Percentiles rank a stretch among this genome's conserved stretches.
Conservation (phyloP, 2,329 filamentous ascomycete genomes). For the Aspergillus tubingensis region DNA sequence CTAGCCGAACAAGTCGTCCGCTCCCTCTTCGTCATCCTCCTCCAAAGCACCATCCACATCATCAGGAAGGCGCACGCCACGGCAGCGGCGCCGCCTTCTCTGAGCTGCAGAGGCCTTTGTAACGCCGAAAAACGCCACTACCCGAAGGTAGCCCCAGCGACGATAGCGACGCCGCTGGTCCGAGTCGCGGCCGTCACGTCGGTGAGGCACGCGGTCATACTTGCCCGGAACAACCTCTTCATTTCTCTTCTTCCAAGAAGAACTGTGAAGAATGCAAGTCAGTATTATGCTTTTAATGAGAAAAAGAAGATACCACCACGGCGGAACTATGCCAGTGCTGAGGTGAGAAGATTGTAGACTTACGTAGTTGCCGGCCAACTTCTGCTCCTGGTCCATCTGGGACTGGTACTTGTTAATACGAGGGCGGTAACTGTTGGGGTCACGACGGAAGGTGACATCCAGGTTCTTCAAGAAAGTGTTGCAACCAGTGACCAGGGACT, state of each 20-base stretch:
- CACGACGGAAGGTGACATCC: constrained; percentile 97
- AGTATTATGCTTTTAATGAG: neutral
- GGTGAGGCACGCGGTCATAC: constrained; percentile 41
- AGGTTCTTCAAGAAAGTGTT: constrained; percentile 96
- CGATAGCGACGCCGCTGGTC: constrained; percentile 36
- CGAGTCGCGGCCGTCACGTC: constrained; percentile 39
- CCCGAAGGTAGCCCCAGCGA: constrained; percentile 36
- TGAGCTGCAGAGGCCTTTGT: constrained; percentile 37
- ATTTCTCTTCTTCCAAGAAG: constrained; percentile 88
- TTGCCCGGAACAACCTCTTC: constrained; percentile 62
- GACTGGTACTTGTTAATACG: constrained; percentile 98
- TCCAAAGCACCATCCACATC: constrained; percentile 58
- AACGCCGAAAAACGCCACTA: constrained; percentile 47
- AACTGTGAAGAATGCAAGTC: constrained; percentile 58
- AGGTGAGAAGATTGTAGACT: constrained; percentile 43
- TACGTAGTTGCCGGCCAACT: constrained; percentile 87
- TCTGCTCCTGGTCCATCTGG: constrained; percentile 98
- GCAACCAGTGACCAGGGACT: constrained; percentile 92
- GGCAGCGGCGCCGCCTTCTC: constrained; percentile 32
- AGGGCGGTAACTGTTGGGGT: constrained; percentile 92
- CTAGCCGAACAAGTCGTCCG: constrained; percentile 50
- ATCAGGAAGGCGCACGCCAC: constrained; percentile 50
- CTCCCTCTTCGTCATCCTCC: constrained; percentile 53
- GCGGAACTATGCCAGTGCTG: too few relatives aligned
- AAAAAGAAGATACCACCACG: too few relatives aligned